phyloP scores from a whole-genome alignment of 2,329 filamentous ascomycete genomes.

The Microdochium bolleyi region DNA sequence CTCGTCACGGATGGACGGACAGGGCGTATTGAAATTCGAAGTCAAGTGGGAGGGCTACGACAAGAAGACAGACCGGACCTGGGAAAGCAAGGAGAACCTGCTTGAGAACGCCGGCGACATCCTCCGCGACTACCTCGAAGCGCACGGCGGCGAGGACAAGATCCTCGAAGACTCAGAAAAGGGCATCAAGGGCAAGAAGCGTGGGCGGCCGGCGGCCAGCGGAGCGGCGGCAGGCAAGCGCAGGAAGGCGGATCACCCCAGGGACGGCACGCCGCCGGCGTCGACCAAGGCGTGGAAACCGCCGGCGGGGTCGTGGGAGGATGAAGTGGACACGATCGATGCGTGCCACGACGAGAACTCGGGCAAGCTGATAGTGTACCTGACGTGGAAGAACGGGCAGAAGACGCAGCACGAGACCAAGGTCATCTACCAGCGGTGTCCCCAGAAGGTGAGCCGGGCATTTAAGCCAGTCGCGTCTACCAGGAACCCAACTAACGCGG shows the following conservation, averaged over 20 bases:
- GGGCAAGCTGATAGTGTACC: conserved; percentile 55
- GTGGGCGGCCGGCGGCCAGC: conserved; percentile 36
- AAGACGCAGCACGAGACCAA: conserved; percentile 67
- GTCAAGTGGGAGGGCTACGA: conserved; percentile 81
- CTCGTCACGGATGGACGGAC: too few relatives aligned
- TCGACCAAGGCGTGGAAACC: conserved; percentile 50
- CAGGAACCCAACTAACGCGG: not conserved
- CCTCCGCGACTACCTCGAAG: conserved; percentile 55
- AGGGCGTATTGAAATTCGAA: conserved; percentile 49
- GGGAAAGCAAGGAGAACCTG: conserved; percentile 71
- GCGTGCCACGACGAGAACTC: conserved; percentile 59
- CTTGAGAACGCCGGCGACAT: conserved; percentile 50
- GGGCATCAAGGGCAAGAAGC: conserved; percentile 48
- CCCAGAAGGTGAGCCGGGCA: conserved; percentile 54
- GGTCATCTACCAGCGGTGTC: conserved; percentile 66
- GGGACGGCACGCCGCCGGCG: conserved; percentile 37
- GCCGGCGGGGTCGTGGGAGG: conserved; percentile 70
- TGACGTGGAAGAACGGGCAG: conserved; percentile 65
- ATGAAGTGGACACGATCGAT: conserved; percentile 62
- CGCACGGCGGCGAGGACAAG: conserved; percentile 54
- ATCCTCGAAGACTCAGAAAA: conserved; percentile 43
- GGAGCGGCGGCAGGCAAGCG: conserved; percentile 33
- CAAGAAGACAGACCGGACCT: conserved; percentile 61
- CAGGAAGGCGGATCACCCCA: conserved; percentile 41
- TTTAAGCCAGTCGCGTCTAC: not conserved